Conservation (phyloP, 345 rosid species). For the Acer saccharum region DNA sequence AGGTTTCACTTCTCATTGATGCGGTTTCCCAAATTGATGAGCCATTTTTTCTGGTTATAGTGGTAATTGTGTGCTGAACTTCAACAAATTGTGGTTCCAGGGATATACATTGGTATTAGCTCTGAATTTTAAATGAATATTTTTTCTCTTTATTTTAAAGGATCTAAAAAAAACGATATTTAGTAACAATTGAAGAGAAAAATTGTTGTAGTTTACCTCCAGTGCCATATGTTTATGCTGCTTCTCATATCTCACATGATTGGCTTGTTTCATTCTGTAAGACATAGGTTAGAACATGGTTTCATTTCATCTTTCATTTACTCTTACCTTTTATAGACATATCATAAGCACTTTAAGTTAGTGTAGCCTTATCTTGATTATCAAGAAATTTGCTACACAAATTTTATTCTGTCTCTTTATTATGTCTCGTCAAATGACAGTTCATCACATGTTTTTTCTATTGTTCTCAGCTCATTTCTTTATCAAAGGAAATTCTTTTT, state of each 20-base stretch:
- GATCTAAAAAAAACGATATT: conserved; percentile 26
- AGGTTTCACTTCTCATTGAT: conserved; percentile 86
- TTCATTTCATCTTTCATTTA: conserved; percentile 2
- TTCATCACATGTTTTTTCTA: background rate
- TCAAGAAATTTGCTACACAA: background rate
- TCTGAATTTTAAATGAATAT: conserved; percentile 61
- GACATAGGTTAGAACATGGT: conserved; percentile 6
- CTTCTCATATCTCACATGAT: background rate
- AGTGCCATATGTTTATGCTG: background rate
- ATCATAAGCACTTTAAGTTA: background rate
- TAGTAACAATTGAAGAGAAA: conserved; percentile 19
- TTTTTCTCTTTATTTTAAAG: conserved; percentile 33
- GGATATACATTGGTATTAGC: conserved; percentile 94
- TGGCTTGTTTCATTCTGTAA: background rate
- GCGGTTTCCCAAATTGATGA: conserved; percentile 89
- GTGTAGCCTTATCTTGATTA: background rate
- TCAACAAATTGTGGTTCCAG: conserved; percentile 96
- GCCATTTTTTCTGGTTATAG: conserved; percentile 96
- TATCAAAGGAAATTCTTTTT: conserved; percentile 2
- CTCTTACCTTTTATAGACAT: background rate
- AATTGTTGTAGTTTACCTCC: conserved; percentile 10
- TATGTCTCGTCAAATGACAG: background rate
- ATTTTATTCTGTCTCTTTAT: background rate
- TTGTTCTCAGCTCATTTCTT: background rate
- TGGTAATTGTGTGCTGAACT: conserved; percentile 99